Percentiles rank a stretch among this genome's conserved stretches.
phyloP scores from a whole-genome alignment of 2,329 filamentous ascomycete genomes.

The Juglanconis oblonga region DNA sequence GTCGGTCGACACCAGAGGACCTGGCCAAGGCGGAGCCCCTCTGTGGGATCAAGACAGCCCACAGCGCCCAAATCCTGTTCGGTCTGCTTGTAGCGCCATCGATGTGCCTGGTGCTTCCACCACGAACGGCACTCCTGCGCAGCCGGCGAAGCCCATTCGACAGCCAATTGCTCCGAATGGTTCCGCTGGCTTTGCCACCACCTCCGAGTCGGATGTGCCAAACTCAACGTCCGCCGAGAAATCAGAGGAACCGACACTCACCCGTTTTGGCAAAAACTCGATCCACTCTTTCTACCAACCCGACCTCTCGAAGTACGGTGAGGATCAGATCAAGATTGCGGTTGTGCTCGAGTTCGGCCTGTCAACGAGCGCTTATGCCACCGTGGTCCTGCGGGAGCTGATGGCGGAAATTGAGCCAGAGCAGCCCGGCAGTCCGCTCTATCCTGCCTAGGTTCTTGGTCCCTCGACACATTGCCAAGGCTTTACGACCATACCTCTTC shows the following conservation, averaged over 20 bases:
- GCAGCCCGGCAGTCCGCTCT: constrained; percentile 10
- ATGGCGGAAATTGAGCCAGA: constrained; percentile 21
- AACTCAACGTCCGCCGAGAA: not conserved
- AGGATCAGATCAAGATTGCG: constrained; percentile 29
- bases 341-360: constrained; percentile 36
- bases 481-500: no score
- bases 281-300: constrained; percentile 22
- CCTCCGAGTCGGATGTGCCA: not conserved
- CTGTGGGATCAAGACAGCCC: not conserved
- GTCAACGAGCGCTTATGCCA: constrained; percentile 35
- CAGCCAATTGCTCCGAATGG: constrained; percentile 6
- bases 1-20: not conserved
- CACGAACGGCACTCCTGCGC: not conserved
- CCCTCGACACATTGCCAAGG: not conserved
- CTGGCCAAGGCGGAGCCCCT: not conserved
- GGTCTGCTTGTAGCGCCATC: not conserved
- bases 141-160: constrained; percentile 3
- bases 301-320: constrained; percentile 19
- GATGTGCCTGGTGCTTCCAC: not conserved
- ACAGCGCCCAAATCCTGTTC: no score
- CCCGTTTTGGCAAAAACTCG: constrained; percentile 1
- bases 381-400: constrained; percentile 35
- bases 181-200: not conserved
- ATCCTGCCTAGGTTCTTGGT: not conserved
- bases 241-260: not conserved